Evolutionary conservation across 108 stramenopile genomes (phyloP).

Genomic region (Fragilaria radians): DNA sequence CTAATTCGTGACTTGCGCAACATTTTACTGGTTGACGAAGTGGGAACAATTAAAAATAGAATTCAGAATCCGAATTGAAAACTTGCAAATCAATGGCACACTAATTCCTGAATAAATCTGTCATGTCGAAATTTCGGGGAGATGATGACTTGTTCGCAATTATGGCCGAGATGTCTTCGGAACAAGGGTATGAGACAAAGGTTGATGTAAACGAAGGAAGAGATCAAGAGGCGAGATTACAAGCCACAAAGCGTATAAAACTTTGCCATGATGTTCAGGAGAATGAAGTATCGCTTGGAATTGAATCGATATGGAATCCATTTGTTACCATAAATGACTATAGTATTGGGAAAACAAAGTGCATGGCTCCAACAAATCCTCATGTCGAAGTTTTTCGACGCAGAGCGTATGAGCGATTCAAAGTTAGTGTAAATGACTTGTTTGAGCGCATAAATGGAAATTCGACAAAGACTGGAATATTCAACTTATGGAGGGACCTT

Average conservation of each 20-base stretch:
- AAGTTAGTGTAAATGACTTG: conserved; percentile 33
- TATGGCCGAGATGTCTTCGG: conserved; percentile 22
- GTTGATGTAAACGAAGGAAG: neutral
- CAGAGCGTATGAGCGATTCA: conserved; percentile 66
- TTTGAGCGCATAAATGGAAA: conserved; percentile 16
- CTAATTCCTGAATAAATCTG: too few species aligned
- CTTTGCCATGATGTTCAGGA: conserved; percentile 4
- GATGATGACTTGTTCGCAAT: conserved; percentile 34
- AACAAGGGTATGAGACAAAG: conserved; percentile 6
- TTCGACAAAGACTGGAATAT: neutral
- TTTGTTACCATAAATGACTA: conserved; percentile 9
- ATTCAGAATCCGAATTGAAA: too few species aligned
- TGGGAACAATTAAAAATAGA: too few species aligned
- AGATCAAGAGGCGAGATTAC: neutral
- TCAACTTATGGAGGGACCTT: conserved; percentile 34
- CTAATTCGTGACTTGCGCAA: too few species aligned
- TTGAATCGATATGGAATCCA: conserved; percentile 42
- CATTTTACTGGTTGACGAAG: too few species aligned
- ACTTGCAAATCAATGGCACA: too few species aligned
- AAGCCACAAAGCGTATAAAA: neutral
- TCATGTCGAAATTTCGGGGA: conserved; percentile 19
- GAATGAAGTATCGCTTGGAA: conserved; percentile 16
- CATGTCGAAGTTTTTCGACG: conserved; percentile 60
- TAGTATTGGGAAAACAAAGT: neutral
- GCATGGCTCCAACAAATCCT: conserved; percentile 38